These are phyloP conservation scores for Xylariaceae sp. DNA, from an alignment of 2,329 filamentous ascomycete genomes.

Conservation along the genomic window DNA sequence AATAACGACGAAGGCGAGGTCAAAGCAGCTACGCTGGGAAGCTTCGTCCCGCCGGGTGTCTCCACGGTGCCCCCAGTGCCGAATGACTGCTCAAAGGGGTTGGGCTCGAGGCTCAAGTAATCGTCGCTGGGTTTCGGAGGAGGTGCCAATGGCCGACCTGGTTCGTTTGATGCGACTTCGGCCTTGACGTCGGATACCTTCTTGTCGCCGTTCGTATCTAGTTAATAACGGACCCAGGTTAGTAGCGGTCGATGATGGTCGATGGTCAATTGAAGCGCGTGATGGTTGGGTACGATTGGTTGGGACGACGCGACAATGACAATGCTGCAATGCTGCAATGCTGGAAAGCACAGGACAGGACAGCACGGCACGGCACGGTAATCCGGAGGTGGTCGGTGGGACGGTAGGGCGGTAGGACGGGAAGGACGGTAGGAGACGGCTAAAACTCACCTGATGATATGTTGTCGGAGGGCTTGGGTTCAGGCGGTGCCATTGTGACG, in stretches of 20 bases:
- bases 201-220: slow-evolving; percentile 49
- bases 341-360: too few relatives aligned
- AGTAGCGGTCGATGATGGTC: too few relatives aligned
- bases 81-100: slow-evolving; percentile 97
- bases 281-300: neutral
- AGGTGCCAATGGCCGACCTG: slow-evolving; percentile 68
- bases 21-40: slow-evolving; percentile 87
- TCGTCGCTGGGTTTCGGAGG: slow-evolving; percentile 70
- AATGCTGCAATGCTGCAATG: neutral
- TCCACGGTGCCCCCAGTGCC: slow-evolving; percentile 66
- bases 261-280: slow-evolving; percentile 25
- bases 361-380: neutral
- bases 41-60: slow-evolving; percentile 79
- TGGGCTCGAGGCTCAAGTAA: slow-evolving; percentile 82
- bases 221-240: slow-evolving; percentile 26
- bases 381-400: slow-evolving; percentile 9
- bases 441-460: slow-evolving; percentile 39
- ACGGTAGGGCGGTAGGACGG: too few relatives aligned
- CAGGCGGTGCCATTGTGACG: slow-evolving; percentile 41
- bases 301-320: neutral
- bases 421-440: slow-evolving; percentile 8
- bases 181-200: slow-evolving; percentile 53
- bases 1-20: slow-evolving; percentile 86
- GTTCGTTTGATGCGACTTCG: slow-evolving; percentile 57
- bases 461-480: slow-evolving; percentile 39